Evolutionary conservation across 139 green algal species (phyloP), one percentile per base, ranked within the genome.

Genomic region (Coelastrella sp.): DNA sequence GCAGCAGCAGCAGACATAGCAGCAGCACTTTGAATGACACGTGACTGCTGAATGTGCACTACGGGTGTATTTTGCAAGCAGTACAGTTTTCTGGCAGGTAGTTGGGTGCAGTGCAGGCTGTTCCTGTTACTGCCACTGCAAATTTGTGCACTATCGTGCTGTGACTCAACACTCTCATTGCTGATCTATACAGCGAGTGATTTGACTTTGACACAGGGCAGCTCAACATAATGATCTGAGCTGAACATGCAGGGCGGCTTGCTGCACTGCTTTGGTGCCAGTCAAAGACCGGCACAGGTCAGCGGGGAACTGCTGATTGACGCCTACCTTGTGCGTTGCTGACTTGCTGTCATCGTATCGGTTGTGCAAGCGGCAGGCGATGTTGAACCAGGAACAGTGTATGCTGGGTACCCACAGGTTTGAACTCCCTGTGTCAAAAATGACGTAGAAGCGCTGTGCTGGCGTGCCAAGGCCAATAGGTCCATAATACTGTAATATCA

Each of bases 381-480:
- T 94, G 82, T 97, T 96, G 78, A 97, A 95, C 85, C 96, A 97
- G 59, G 91, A 91, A 91, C 98, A 99, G 82, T 98, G 94, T 6
- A 89, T 92, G 7, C 92, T 96, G 7, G 97, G 97, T 17, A 99
- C 96, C 97, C 98, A 99, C 76, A 99, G 92, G 93, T 99, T 99
- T 89, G 93, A 95, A 84, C 87, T 93, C 24, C 96, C 95, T 24
- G 96, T 98, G 96, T 99, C 98, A 60, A 99, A 98, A 19, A 99
- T 94, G 12, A 99, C 98, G 14, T 94, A 90, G 89, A 99, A 99
- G 5, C 72, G 91, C 91, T 99, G 98, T 1, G 87, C 60, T 7
- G 98, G 98, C 0, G 96, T 99, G 8, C 98, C 98, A 15, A 99
- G 94, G 0, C 84, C 89, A 61, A 99, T 97, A 76, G 97, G 92